phyloP scores from a whole-genome alignment of 1,284 basidiomycete species.

The Ustilago trichophora region DNA sequence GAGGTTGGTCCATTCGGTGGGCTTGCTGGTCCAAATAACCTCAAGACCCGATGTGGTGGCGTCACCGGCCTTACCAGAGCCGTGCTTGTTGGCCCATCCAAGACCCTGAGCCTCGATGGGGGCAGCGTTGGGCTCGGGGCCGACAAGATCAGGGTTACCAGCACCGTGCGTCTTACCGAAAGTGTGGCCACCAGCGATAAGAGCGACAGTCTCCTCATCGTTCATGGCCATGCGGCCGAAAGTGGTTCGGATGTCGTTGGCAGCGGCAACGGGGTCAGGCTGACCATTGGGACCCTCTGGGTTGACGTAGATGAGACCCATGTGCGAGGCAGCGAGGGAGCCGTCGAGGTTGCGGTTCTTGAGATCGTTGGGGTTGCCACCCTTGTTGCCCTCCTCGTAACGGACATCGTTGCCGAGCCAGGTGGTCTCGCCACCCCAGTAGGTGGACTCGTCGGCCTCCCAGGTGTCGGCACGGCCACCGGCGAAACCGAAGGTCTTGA shows the following conservation, averaged over 20 bases:
- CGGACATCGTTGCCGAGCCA: slow-evolving; percentile 46
- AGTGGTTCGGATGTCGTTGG: slow-evolving; percentile 40
- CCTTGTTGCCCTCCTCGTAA: slow-evolving; percentile 32
- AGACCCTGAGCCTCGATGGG: slow-evolving; percentile 34
- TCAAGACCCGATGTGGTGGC: slow-evolving; percentile 35
- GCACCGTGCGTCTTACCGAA: slow-evolving; percentile 47
- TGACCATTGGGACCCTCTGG: slow-evolving; percentile 40
- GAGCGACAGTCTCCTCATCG: slow-evolving; percentile 39
- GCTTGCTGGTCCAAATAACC: slow-evolving; percentile 42
- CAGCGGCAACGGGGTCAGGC: slow-evolving; percentile 38
- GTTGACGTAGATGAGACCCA: slow-evolving; percentile 48
- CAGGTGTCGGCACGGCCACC: slow-evolving; percentile 41
- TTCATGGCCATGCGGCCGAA: slow-evolving; percentile 47
- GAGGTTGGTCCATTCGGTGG: slow-evolving; percentile 42
- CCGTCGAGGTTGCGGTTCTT: slow-evolving; percentile 38
- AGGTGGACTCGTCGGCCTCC: slow-evolving; percentile 45
- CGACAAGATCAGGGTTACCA: slow-evolving; percentile 32
- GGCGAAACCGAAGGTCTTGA: slow-evolving; percentile 45
- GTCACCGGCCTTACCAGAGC: slow-evolving; percentile 30
- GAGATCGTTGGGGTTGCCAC: slow-evolving; percentile 31
- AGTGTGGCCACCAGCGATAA: slow-evolving; percentile 45
- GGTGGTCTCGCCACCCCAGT: slow-evolving; percentile 46
- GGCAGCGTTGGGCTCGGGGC: slow-evolving; percentile 37
- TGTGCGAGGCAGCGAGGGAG: slow-evolving; percentile 28
- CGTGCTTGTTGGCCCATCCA: slow-evolving; percentile 31